Evolutionary conservation across 345 rosid species (phyloP).

Genomic region (Theobroma cacao): DNA sequence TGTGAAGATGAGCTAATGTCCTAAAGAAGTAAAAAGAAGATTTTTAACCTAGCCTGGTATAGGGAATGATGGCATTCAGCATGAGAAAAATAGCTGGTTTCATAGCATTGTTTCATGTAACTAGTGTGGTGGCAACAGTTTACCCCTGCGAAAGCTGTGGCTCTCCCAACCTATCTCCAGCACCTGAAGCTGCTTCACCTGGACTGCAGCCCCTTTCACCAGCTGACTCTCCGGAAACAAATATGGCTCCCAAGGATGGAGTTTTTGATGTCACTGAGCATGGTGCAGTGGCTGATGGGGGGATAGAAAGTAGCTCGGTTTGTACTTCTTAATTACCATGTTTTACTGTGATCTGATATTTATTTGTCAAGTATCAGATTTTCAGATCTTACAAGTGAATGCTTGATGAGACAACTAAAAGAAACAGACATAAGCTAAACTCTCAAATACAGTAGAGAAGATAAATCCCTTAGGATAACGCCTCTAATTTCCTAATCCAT

Average conservation of each 20-base stretch:
- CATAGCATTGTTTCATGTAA: neutral
- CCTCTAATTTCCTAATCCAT: no score
- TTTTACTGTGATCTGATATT: neutral
- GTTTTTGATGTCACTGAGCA: conserved; percentile 35
- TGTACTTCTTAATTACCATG: neutral
- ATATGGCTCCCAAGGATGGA: neutral
- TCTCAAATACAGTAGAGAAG: no score
- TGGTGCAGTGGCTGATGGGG: conserved; percentile 41
- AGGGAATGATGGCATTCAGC: neutral
- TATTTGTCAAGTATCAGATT: neutral
- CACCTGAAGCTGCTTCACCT: neutral
- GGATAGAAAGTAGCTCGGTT: conserved; percentile 34
- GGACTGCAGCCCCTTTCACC: neutral
- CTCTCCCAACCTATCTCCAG: neutral
- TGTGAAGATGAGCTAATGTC: neutral
- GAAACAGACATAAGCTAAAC: no score
- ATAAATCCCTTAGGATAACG: no score
- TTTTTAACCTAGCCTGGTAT: neutral
- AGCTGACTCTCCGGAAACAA: conserved; percentile 3
- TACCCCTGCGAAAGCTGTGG: conserved; percentile 3
- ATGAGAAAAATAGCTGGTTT: neutral
- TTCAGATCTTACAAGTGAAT: no score
- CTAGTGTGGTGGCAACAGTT: neutral
- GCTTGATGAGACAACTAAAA: no score
- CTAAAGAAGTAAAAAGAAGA: no score